These are phyloP conservation scores for Guillardia theta DNA, from an alignment of 78 protist species.

Conservation along the genomic window DNA sequence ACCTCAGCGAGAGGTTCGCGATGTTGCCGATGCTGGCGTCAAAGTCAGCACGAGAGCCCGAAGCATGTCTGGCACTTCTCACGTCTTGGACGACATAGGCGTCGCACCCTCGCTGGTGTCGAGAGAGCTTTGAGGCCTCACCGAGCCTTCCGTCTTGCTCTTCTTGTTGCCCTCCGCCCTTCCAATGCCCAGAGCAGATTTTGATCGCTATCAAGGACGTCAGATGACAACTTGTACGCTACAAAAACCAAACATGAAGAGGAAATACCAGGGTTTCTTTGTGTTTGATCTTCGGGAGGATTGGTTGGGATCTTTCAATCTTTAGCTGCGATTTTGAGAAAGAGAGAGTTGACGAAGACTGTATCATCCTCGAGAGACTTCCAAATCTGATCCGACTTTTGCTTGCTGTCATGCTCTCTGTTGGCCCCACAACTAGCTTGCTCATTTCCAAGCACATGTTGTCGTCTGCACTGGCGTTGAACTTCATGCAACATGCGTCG, in stretches of 20 bases:
- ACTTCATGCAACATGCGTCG: background rate
- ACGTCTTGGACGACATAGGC: background rate
- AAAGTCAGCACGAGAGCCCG: background rate
- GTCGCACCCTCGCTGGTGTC: no score
- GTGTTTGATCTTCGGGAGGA: background rate
- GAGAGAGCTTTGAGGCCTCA: no score
- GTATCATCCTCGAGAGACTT: background rate
- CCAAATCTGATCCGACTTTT: background rate
- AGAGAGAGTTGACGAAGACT: background rate
- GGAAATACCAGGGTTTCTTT: background rate
- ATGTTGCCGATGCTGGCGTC: background rate
- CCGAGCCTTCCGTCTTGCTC: no score
- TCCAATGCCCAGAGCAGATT: no score
- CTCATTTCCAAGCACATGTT: background rate
- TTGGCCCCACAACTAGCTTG: background rate
- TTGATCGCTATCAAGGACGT: no score
- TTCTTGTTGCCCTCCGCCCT: background rate
- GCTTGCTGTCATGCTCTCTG: background rate
- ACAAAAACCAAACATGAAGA: background rate
- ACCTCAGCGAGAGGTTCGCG: background rate
- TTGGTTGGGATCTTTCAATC: no score
- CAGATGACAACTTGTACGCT: no score
- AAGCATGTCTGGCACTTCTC: background rate
- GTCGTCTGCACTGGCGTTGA: background rate
- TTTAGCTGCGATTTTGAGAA: background rate